Conservation (phyloP, 495 filamentous ascomycete genomes). For the Pseudoneurospora amorphoporcata region DNA sequence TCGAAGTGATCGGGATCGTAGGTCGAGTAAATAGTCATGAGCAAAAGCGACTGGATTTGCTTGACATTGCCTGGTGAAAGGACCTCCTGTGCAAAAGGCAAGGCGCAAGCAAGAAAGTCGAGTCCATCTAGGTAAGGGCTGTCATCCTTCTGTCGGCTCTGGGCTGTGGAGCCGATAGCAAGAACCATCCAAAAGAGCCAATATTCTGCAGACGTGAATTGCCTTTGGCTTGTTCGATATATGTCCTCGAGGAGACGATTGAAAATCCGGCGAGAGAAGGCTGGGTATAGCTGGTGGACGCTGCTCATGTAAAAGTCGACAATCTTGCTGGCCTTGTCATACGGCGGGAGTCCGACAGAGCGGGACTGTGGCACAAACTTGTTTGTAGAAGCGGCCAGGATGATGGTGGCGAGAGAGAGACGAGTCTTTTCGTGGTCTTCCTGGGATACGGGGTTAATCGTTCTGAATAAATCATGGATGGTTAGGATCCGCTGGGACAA, state of each 20-base stretch:
- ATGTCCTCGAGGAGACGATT: conserved; percentile 68
- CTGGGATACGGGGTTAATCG: not conserved
- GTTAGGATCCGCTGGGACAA: not conserved
- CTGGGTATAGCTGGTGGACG: conserved; percentile 66
- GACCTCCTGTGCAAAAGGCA: conserved; percentile 67
- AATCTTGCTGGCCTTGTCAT: conserved; percentile 51
- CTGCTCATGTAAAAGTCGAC: conserved; percentile 77
- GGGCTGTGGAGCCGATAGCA: conserved; percentile 62
- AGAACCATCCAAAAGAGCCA: conserved; percentile 86
- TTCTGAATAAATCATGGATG: not conserved
- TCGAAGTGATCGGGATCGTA: conserved; percentile 83
- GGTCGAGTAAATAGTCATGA: conserved; percentile 80
- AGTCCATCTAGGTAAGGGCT: conserved; percentile 52
- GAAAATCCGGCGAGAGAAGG: conserved; percentile 65
- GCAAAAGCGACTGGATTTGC: conserved; percentile 73
- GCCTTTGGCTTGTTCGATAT: conserved; percentile 52
- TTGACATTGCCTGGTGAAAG: conserved; percentile 70
- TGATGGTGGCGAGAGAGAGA: conserved; percentile 28
- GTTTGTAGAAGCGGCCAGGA: conserved; percentile 62
- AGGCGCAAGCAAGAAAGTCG: conserved; percentile 55
- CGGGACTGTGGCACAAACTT: conserved; percentile 47
- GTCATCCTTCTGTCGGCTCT: conserved; percentile 59
- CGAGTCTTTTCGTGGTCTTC: not conserved
- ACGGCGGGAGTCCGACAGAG: conserved; percentile 52
- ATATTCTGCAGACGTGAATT: conserved; percentile 61